Percentiles rank a stretch among this genome's conserved stretches.
Conservation (phyloP, 345 rosid species). For the Microcos paniculata region DNA sequence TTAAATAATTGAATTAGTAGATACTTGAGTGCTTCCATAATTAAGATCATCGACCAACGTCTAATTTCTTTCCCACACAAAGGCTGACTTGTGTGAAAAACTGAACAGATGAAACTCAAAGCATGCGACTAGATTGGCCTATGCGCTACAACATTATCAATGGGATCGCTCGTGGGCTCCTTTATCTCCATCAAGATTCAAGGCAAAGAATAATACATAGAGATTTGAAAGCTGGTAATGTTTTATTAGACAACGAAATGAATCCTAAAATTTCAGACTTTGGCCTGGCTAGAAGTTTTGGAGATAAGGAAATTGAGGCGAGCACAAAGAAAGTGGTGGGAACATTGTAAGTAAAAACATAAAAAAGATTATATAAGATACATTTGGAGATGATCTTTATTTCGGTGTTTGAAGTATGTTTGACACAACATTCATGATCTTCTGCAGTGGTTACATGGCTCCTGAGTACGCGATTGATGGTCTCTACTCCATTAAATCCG, state of each 20-base stretch:
- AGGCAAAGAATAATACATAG: constrained; percentile 37
- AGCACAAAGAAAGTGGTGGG: constrained; percentile 50
- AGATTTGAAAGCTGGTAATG: constrained; percentile 43
- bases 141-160: constrained; percentile 30
- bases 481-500: constrained; percentile 41
- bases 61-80: background rate
- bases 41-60: background rate
- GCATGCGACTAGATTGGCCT: constrained; percentile 26
- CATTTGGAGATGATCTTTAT: background rate
- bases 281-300: constrained; percentile 37
- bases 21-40: background rate
- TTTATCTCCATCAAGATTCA: constrained; percentile 44
- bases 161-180: constrained; percentile 33
- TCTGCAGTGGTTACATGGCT: constrained; percentile 48
- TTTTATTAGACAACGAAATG: constrained; percentile 38
- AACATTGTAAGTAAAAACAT: constrained; percentile 41
- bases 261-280: constrained; percentile 48
- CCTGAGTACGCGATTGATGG: constrained; percentile 55
- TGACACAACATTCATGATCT: background rate
- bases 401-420: background rate
- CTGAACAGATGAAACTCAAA: constrained; percentile 8
- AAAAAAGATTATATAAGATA: background rate
- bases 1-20: background rate
- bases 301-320: constrained; percentile 33
- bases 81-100: background rate